Percentiles rank a stretch among this genome's conserved stretches.
These are phyloP conservation scores for Pelagophyceae sp. DNA, from an alignment of 352 stramenopile species.

Conservation along the genomic window DNA sequence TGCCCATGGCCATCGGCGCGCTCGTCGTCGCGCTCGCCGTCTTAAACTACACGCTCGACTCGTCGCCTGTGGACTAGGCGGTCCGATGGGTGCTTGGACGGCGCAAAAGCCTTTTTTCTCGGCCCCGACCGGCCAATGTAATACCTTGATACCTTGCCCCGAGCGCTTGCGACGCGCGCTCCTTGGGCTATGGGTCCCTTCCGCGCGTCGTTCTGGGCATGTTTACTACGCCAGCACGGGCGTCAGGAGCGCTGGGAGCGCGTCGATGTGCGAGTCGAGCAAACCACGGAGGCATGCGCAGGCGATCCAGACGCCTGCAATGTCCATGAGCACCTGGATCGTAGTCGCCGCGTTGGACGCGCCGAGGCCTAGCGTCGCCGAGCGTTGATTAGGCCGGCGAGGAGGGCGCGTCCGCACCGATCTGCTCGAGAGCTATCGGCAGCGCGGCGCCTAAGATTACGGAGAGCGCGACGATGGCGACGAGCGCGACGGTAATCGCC, in stretches of 20 bases:
- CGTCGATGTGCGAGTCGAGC: neutral
- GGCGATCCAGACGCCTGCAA: conserved; percentile 27
- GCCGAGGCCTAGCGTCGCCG: conserved; percentile 16
- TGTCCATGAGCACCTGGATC: conserved; percentile 33
- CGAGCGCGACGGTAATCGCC: conserved; percentile 26
- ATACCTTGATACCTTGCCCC: no score
- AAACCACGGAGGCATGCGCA: conserved; percentile 14
- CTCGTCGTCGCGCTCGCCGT: conserved; percentile 42
- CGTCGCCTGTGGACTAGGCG: conserved; percentile 27
- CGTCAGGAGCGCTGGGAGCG: no score
- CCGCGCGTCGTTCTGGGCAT: no score
- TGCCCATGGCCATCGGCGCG: conserved; percentile 16
- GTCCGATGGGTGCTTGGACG: no score
- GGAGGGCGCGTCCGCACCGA: conserved; percentile 21
- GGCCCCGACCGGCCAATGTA: no score
- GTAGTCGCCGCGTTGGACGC: conserved; percentile 26
- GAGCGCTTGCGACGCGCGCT: no score
- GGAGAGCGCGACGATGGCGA: conserved; percentile 27
- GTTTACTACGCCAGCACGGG: no score
- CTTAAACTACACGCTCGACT: conserved; percentile 59
- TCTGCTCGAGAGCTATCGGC: conserved; percentile 24
- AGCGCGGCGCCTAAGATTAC: conserved; percentile 28
- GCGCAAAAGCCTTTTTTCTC: no score
- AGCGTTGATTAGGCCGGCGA: no score
- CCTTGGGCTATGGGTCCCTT: no score